A percentile compares a stretch with the other conserved stretches of the same genome.
Evolutionary conservation across 2,329 filamentous ascomycete species (phyloP).

Genomic region (Fusarium ambrosium): DNA sequence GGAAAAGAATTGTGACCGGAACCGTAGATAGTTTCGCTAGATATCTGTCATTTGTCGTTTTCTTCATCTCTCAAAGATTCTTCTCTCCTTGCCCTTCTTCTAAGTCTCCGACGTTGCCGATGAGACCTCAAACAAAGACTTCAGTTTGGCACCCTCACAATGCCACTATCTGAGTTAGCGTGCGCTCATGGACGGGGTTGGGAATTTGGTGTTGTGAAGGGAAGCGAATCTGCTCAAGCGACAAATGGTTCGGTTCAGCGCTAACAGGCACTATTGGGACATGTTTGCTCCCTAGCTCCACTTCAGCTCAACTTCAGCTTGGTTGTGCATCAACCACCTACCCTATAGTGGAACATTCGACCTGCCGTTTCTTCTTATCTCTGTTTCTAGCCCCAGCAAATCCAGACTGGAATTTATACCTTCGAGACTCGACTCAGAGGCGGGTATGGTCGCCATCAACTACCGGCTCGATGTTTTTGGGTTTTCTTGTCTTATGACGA

Average conservation of each 20-base stretch:
- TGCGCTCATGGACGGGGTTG: neutral
- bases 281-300: neutral
- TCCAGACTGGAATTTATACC: neutral
- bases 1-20: neutral
- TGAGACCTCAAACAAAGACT: neutral
- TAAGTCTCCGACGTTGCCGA: neutral
- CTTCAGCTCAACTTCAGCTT: neutral
- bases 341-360: neutral
- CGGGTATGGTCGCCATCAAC: too few species aligned
- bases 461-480: too few species aligned
- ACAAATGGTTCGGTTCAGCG: neutral
- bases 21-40: neutral
- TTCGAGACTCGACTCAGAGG: too few species aligned
- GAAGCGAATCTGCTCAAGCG: neutral
- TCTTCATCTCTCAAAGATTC: neutral
- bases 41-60: neutral
- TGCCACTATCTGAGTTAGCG: neutral
- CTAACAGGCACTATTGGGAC: neutral
- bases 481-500: too few species aligned
- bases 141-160: neutral
- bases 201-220: neutral
- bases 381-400: neutral
- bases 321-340: neutral
- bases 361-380: neutral
- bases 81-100: neutral